Evolutionary conservation across 768 basidiomycete genomes (phyloP), one percentile per base, ranked within the genome.

Genomic region (Lactarius trivialis): DNA sequence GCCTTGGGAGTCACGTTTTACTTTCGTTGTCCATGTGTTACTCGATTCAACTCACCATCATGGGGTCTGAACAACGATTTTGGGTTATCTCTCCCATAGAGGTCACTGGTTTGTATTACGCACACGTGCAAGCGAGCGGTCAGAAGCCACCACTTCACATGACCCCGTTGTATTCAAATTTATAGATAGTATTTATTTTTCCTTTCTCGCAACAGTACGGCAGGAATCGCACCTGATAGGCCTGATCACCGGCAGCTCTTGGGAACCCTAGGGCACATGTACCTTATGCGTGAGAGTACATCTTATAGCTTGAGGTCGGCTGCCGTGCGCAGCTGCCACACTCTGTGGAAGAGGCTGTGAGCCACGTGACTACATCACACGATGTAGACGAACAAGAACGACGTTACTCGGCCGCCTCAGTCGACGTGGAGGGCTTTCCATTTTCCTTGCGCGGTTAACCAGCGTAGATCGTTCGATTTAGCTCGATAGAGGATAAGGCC

Each of bases 1-100:
- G 45, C 15, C 52, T 26, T 19, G 48, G 37, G 39, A 21, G 37
- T 43, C 58, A 60, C 45, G 37, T 55, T 32, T 48, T 62, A n/a
- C 17, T 11, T 33, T 41, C 36, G 12, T 41, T 34, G 32, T 33
- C 49, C 54, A 51, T 14, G 32, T 32, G 39, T 21, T 41, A 41
- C 33, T 26, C 7, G 21, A 45, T 21, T 45, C 43, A 19, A 56
- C 37, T 45, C 28, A 17, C 15, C 24, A 28, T 21, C 19, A 33
- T 37, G 61, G 59, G 59, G 33, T 17, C 11, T 37, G 56, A 53
- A 54, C 54, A 50, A 55, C 41, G 36, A 33, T 28, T 59, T 32
- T 32, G 60, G 56, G 55, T 45, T 34, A 39, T 55, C 55, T 55
- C 59, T 63, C 34, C 30, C 19, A 60, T 64, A 64, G 63, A 64